phyloP scores from a whole-genome alignment of 2,329 filamentous ascomycete genomes.

The Chaetoscypha palmicola region DNA sequence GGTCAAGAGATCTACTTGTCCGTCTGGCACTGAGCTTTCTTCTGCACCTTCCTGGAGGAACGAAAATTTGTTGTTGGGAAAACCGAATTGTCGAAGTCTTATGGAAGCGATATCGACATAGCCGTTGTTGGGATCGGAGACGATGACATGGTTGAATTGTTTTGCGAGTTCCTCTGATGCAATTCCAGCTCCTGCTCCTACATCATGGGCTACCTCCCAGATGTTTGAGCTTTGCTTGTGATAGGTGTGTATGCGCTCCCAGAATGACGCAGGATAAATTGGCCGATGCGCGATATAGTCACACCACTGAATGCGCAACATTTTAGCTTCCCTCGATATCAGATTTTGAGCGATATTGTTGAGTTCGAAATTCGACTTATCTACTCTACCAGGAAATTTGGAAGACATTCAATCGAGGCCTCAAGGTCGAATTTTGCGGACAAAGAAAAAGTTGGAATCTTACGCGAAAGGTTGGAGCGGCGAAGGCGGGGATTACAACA shows the following conservation, averaged over 20 bases:
- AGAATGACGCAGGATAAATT: not conserved
- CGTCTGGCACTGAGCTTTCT: conserved; percentile 18
- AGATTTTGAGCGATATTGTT: not conserved
- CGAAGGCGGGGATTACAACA: too few species aligned
- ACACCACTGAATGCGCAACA: not conserved
- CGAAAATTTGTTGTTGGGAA: conserved; percentile 18
- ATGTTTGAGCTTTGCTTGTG: conserved; percentile 3
- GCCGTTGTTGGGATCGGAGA: conserved; percentile 28
- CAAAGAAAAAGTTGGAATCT: too few species aligned
- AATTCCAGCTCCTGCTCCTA: conserved; percentile 10
- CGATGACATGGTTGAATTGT: conserved; percentile 17
- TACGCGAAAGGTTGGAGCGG: too few species aligned
- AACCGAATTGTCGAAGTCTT: conserved; percentile 14
- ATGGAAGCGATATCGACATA: conserved; percentile 19
- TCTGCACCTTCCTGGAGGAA: conserved; percentile 27
- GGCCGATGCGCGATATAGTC: not conserved
- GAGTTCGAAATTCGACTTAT: too few species aligned
- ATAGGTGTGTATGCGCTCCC: not conserved
- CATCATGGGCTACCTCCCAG: conserved; percentile 8
- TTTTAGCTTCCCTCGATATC: not conserved
- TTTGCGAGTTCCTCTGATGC: conserved; percentile 9
- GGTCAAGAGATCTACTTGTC: conserved; percentile 20
- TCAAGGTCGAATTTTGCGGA: too few species aligned
- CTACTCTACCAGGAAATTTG: too few species aligned
- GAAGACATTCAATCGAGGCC: too few species aligned